Base-by-base conservation (phyloP, 148 eudicot species). In the Suaeda aralocaspica region DNA sequence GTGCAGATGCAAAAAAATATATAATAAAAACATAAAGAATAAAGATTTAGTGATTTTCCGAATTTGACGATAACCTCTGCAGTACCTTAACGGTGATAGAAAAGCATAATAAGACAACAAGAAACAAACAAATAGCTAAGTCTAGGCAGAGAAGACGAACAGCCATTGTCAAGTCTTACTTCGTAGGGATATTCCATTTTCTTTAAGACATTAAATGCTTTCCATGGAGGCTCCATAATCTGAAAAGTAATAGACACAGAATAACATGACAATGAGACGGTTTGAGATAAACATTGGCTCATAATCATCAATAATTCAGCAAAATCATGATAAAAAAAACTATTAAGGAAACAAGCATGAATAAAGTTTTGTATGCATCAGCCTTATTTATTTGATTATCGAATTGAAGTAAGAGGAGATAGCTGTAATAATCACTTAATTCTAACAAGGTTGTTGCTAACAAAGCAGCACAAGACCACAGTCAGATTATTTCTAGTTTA, bases 221-320 rank as follows among this genome's bases (percentile, higher is more conserved):
- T 82, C 96, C 96, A 92, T 31, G 98, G 98, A 73, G 96, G 96
- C 78, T 89, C 96, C 87, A 88, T 86, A 57, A 92, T 90, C 98
- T 92, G 83, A 76, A 75, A 79, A 69, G 41, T 15, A 57, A 72
- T 21, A 28, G 13, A 51, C 1, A 72, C 28, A 15, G 18, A 15
- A 13, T 16, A 14, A 2, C 59, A 30, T 18, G 11, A 49, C n/a
- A 51, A 34, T 39, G 22, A 16, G 16, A 25, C 15, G n/a, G 18
- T 46, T 25, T 60, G n/a, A 25, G 5, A 39, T 15, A 66, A 51
- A 15, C 11, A 0, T 19, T 46, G 4, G 41, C 69, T 41, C 45
- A n/a, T 45, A 42, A 66, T 24, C 36, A 66, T 24, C 49, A 66
- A 66, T 14, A n/a, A 41, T 52, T 51, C 60, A 31, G 42, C 29